Percentiles rank a stretch among this genome's conserved stretches.
Conservation (phyloP, 495 filamentous ascomycete genomes). For the Aspergillus sclerotioniger region DNA sequence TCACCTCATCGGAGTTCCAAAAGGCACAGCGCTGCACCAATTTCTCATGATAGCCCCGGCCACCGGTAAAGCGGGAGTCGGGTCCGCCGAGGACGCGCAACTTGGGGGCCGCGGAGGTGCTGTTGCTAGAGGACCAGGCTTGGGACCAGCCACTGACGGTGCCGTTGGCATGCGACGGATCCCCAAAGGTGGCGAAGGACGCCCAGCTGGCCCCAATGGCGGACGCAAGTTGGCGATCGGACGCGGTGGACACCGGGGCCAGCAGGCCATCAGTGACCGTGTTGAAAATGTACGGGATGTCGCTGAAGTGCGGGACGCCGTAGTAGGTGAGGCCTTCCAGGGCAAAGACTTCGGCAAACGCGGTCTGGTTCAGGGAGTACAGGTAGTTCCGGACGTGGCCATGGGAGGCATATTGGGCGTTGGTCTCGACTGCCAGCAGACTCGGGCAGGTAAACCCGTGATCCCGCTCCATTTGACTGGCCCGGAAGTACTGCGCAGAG, state of each 20-base stretch:
- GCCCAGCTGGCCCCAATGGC: background rate
- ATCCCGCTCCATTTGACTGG: background rate
- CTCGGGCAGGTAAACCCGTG: background rate
- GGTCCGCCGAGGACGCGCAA: background rate
- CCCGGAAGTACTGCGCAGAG: background rate
- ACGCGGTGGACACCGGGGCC: background rate
- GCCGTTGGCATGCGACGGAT: background rate
- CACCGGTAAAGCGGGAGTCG: background rate
- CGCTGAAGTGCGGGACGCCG: background rate
- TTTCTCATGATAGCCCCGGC: background rate
- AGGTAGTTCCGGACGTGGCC: background rate
- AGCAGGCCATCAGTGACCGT: background rate
- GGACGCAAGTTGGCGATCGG: background rate
- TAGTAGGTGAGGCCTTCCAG: background rate
- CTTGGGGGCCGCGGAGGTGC: background rate
- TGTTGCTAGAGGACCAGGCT: background rate
- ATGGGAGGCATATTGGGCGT: background rate
- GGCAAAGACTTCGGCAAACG: background rate
- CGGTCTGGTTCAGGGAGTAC: background rate
- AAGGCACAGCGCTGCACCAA: background rate
- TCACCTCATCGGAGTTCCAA: background rate
- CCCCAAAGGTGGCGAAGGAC: background rate
- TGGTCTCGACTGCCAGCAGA: background rate
- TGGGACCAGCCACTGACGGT: background rate
- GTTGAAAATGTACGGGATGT: background rate